These are phyloP conservation scores for Mesembryanthemum crystallinum DNA, from an alignment of 148 eudicot species.

Conservation along the genomic window DNA sequence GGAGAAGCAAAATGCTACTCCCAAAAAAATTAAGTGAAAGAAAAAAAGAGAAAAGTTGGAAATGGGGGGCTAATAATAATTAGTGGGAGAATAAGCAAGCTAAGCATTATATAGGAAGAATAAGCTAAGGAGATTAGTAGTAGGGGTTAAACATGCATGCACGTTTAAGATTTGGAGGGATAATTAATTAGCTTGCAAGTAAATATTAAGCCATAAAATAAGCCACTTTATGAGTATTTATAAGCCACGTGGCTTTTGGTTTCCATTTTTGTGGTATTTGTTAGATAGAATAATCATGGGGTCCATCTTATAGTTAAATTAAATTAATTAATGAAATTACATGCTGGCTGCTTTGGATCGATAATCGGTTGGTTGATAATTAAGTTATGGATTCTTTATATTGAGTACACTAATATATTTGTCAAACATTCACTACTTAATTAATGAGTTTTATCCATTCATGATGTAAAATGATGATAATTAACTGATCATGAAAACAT, in stretches of 20 bases:
- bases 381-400: background rate
- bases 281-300: conserved; percentile 19
- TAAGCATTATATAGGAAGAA: conserved; percentile 6
- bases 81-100: background rate
- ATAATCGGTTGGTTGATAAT: background rate
- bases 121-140: background rate
- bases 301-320: background rate
- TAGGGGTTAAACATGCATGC: conserved; percentile 14
- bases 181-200: conserved; percentile 8
- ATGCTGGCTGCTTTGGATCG: too few relatives aligned
- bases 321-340: background rate
- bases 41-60: background rate
- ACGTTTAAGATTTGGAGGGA: conserved; percentile 21
- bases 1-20: too few relatives aligned
- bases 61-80: too few relatives aligned
- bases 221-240: conserved; percentile 16
- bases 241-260: conserved; percentile 14
- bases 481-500: too few relatives aligned
- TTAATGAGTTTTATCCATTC: too few relatives aligned
- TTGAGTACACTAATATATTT: background rate
- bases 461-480: too few relatives aligned
- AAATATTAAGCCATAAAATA: conserved; percentile 16
- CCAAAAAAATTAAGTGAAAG: background rate
- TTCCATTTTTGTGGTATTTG: conserved; percentile 9
- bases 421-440: too few relatives aligned